Evolutionary conservation across 2,329 filamentous ascomycete genomes (phyloP).

Genomic region (Pseudopyrenochaeta lycopersici): DNA sequence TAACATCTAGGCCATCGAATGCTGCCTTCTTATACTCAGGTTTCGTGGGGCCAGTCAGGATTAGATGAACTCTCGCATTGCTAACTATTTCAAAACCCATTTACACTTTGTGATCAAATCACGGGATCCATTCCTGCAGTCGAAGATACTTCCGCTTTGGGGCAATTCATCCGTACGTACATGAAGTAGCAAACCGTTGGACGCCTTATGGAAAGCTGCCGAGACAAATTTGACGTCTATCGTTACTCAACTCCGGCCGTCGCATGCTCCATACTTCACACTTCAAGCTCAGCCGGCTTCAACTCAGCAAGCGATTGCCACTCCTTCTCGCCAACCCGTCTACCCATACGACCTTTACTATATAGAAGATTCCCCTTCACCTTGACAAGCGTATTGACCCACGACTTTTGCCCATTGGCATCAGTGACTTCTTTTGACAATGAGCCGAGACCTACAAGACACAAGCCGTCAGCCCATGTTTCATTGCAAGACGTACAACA

Average conservation of each 20-base stretch:
- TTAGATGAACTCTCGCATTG: no score
- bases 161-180: no score
- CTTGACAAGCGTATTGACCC: slow-evolving; percentile 17
- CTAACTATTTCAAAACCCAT: no score
- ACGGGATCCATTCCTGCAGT: no score
- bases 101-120: no score
- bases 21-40: no score
- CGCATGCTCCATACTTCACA: not conserved
- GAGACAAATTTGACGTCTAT: not conserved
- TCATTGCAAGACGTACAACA: not conserved
- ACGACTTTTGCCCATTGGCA: slow-evolving; percentile 12
- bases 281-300: not conserved
- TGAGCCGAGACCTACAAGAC: slow-evolving; percentile 9
- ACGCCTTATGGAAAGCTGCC: no score
- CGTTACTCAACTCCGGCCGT: not conserved
- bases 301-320: not conserved
- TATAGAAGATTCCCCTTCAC: slow-evolving; percentile 8
- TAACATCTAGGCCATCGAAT: no score
- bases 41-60: no score
- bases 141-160: no score
- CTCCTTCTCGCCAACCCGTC: slow-evolving; percentile 10
- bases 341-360: slow-evolving; percentile 17
- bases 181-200: no score
- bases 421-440: slow-evolving; percentile 13
- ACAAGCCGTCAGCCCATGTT: not conserved